These are phyloP conservation scores for Pelargonium nanum DNA, from an alignment of 345 rosid genomes.

Conservation along the genomic window DNA sequence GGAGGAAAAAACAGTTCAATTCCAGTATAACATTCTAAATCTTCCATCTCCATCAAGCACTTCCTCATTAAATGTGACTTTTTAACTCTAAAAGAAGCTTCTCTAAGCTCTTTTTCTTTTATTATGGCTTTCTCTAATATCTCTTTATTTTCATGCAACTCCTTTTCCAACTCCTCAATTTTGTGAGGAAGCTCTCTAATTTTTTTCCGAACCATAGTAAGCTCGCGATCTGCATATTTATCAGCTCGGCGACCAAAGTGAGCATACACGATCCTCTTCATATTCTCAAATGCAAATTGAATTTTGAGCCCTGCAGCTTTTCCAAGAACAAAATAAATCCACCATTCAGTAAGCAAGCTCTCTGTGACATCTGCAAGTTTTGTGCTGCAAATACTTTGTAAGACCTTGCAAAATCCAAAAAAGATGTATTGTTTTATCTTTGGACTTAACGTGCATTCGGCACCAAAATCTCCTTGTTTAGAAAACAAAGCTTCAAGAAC, in stretches of 20 bases:
- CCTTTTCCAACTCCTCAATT: neutral
- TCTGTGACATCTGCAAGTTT: neutral
- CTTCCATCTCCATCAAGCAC: neutral
- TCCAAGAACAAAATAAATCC: neutral
- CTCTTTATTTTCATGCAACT: neutral
- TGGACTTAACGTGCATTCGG: neutral
- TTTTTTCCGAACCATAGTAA: neutral
- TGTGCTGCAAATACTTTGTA: neutral
- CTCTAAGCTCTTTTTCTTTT: neutral
- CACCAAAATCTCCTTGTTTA: neutral
- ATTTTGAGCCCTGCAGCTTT: neutral
- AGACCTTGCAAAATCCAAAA: neutral
- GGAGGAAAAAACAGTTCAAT: no score
- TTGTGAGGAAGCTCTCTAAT: neutral
- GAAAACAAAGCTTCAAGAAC: no score
- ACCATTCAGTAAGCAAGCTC: neutral
- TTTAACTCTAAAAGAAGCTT: neutral
- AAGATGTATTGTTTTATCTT: neutral
- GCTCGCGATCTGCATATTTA: neutral
- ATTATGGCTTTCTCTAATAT: neutral
- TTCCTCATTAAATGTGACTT: neutral
- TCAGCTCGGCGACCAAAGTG: neutral
- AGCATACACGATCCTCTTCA: neutral
- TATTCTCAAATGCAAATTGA: neutral
- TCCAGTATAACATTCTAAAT: neutral